Conservation (phyloP, 306 rosid species). For the Lagenaria siceraria region DNA sequence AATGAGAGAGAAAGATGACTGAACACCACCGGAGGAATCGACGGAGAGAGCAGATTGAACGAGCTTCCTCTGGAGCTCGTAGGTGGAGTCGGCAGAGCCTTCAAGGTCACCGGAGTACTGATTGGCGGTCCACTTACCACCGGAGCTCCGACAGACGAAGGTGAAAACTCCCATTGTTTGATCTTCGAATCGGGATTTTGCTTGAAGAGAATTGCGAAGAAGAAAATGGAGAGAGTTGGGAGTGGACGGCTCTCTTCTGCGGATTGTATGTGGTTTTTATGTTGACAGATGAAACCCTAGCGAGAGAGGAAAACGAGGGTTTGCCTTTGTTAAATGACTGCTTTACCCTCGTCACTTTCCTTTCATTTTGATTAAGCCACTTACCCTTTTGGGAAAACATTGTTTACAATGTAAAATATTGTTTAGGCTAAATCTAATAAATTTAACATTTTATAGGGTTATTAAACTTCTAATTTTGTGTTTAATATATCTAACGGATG, state of each 20-base stretch:
- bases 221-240: neutral
- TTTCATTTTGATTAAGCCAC: neutral
- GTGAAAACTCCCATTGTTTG: constrained; percentile 71
- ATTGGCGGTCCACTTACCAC: constrained; percentile 64
- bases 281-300: neutral
- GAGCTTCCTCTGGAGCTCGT: constrained; percentile 66
- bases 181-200: neutral
- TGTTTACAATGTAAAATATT: no score
- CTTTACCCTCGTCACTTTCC: neutral
- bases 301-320: neutral
- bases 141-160: constrained; percentile 47
- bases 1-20: constrained; percentile 58
- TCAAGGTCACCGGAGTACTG: constrained; percentile 62
- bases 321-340: neutral
- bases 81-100: constrained; percentile 47
- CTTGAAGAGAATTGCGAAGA: neutral
- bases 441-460: no score
- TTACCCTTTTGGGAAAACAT: neutral
- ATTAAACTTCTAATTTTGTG: no score
- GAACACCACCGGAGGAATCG: constrained; percentile 67
- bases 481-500: no score
- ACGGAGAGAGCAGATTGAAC: constrained; percentile 48
- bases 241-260: neutral
- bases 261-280: neutral
- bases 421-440: no score